These are phyloP conservation scores for Pythium vanterpoolii DNA, from an alignment of 352 stramenopile species.

Conservation along the genomic window DNA sequence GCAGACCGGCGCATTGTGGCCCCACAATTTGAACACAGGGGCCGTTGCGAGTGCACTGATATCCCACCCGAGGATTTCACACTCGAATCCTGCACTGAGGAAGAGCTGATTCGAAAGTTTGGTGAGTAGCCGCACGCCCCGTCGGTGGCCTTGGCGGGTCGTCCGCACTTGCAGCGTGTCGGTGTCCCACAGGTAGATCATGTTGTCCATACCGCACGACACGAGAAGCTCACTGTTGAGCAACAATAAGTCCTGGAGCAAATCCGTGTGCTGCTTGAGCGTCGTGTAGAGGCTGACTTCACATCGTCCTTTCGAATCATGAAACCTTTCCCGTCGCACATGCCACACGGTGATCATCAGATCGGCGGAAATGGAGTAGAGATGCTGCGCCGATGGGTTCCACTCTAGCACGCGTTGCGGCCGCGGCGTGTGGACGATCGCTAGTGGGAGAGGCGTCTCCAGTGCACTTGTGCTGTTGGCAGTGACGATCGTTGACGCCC, in stretches of 20 bases:
- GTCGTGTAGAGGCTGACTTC: slow-evolving; percentile 50
- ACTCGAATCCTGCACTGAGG: slow-evolving; percentile 70
- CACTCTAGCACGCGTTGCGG: slow-evolving; percentile 74
- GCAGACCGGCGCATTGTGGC: slow-evolving; percentile 62
- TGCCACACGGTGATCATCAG: slow-evolving; percentile 64
- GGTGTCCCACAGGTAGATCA: slow-evolving; percentile 75
- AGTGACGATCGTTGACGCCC: slow-evolving; percentile 58
- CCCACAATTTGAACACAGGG: slow-evolving; percentile 67
- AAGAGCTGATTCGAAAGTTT: slow-evolving; percentile 72
- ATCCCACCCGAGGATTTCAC: slow-evolving; percentile 73
- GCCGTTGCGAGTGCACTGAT: slow-evolving; percentile 52
- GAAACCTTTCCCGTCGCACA: slow-evolving; percentile 35
- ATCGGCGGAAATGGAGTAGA: slow-evolving; percentile 77
- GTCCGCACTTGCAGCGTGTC: slow-evolving; percentile 41
- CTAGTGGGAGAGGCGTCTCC: slow-evolving; percentile 60
- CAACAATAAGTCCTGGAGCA: slow-evolving; percentile 69
- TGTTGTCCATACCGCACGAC: slow-evolving; percentile 73
- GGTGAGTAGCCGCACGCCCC: slow-evolving; percentile 54
- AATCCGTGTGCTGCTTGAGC: slow-evolving; percentile 65
- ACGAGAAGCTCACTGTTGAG: slow-evolving; percentile 68
- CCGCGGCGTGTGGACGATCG: slow-evolving; percentile 57
- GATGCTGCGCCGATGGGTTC: slow-evolving; percentile 40
- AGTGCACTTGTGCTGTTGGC: slow-evolving; percentile 55
- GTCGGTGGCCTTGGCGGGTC: slow-evolving; percentile 51
- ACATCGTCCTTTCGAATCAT: slow-evolving; percentile 36